phyloP scores from a whole-genome alignment of 352 stramenopile genomes.

The Pythium dissimile region DNA sequence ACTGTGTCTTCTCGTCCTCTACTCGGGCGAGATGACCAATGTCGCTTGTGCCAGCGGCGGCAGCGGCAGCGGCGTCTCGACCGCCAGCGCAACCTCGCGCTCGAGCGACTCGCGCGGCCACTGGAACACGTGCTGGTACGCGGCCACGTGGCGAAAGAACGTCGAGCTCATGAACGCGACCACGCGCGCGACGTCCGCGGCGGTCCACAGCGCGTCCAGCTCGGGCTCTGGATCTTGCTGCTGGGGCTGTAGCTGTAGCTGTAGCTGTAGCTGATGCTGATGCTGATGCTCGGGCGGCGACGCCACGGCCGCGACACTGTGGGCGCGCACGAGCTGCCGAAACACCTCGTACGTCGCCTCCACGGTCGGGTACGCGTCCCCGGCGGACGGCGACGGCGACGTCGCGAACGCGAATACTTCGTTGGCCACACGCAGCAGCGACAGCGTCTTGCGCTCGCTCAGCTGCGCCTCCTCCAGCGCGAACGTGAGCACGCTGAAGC shows the following conservation, averaged over 20 bases:
- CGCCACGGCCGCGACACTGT: constrained; percentile 13
- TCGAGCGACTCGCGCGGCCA: constrained; percentile 27
- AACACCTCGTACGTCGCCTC: constrained; percentile 23
- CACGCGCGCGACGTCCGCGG: constrained; percentile 43
- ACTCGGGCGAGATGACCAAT: too few relatives aligned
- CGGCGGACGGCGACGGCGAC: background rate
- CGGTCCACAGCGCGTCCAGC: constrained; percentile 10
- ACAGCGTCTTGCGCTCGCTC: constrained; percentile 31
- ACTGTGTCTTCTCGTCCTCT: background rate
- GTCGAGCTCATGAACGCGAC: constrained; percentile 69
- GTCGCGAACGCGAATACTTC: constrained; percentile 56
- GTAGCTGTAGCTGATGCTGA: background rate
- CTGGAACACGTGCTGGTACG: constrained; percentile 60
- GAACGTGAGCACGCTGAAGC: constrained; percentile 66
- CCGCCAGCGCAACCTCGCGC: constrained; percentile 26
- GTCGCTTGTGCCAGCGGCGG: constrained; percentile 25
- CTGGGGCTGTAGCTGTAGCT: too few relatives aligned
- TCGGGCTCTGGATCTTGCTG: background rate
- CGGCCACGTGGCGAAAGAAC: constrained; percentile 61
- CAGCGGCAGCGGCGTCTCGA: constrained; percentile 49
- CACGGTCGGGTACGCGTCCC: constrained; percentile 1
- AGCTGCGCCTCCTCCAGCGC: constrained; percentile 40
- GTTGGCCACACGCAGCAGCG: constrained; percentile 46
- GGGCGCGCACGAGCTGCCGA: constrained; percentile 16
- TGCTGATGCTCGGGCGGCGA: background rate